These are phyloP conservation scores for Lentinula novae-zelandiae DNA, from an alignment of 1,284 basidiomycete species.

Conservation along the genomic window DNA sequence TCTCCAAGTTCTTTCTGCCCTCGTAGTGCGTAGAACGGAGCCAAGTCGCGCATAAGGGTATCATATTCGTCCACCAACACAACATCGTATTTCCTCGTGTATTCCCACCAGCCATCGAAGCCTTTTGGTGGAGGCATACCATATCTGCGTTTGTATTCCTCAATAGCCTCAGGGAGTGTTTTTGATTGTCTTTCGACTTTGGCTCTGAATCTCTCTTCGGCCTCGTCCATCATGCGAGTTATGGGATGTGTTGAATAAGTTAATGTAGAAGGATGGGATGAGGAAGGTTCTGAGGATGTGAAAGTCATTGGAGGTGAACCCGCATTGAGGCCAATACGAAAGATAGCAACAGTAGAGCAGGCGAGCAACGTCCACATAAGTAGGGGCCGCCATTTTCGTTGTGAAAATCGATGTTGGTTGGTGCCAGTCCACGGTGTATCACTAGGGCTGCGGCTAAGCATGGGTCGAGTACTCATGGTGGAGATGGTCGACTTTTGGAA, in stretches of 20 bases:
- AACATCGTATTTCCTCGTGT: constrained; percentile 70
- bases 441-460: neutral
- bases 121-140: constrained; percentile 78
- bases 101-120: constrained; percentile 88
- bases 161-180: constrained; percentile 69
- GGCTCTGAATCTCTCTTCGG: constrained; percentile 62
- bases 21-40: constrained; percentile 74
- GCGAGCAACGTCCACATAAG: constrained; percentile 2
- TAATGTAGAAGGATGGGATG: neutral
- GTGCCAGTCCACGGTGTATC: neutral
- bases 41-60: constrained; percentile 73
- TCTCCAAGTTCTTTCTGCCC: constrained; percentile 29
- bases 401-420: neutral
- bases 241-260: constrained; percentile 63
- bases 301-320: neutral
- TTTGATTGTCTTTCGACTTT: constrained; percentile 73
- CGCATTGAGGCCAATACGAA: neutral
- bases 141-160: constrained; percentile 79
- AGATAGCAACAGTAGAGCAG: neutral
- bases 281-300: neutral
- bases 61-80: constrained; percentile 92
- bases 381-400: neutral
- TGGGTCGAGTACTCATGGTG: neutral
- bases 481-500: neutral
- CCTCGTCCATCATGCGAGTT: constrained; percentile 75